A percentile compares a stretch with the other conserved stretches of the same genome.
Conservation (phyloP, 805 yeast genomes). For the Candida insectorum region DNA sequence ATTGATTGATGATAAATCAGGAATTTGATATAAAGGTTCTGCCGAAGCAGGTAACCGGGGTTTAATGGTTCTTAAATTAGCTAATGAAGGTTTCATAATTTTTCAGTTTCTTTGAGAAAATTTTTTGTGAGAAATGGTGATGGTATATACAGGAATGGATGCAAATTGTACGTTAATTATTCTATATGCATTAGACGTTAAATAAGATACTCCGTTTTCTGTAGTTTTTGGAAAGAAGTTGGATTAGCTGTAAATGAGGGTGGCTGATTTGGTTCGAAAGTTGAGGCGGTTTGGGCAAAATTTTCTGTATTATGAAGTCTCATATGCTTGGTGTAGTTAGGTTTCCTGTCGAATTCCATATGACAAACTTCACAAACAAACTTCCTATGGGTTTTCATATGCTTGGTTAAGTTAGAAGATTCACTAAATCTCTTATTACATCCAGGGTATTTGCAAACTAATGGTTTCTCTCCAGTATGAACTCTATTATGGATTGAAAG, state of each 20-base stretch:
- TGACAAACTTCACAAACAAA: slow-evolving; percentile 6
- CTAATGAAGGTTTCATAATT: slow-evolving; percentile 23
- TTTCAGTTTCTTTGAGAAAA: slow-evolving; percentile 2
- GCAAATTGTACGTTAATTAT: too few species aligned
- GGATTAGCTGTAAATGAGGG: too few species aligned
- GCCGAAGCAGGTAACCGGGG: slow-evolving; percentile 14
- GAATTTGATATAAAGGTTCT: slow-evolving; percentile 22
- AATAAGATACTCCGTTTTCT: too few species aligned
- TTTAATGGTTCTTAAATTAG: slow-evolving; percentile 19
- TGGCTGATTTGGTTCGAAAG: too few species aligned
- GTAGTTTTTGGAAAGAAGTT: too few species aligned
- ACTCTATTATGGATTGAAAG: slow-evolving; percentile 78
- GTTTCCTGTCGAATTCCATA: slow-evolving; percentile 3
- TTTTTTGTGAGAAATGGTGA: slow-evolving; percentile 2
- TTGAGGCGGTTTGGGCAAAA: too few species aligned
- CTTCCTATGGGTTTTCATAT: slow-evolving; percentile 68
- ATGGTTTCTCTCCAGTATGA: slow-evolving; percentile 90
- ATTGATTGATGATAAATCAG: slow-evolving; percentile 23
- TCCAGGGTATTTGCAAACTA: slow-evolving; percentile 72
- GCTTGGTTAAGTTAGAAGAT: slow-evolving; percentile 84
- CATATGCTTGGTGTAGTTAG: slow-evolving; percentile 6
- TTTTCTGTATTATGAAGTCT: slow-evolving; percentile 4
- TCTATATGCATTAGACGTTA: too few species aligned
- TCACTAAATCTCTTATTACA: slow-evolving; percentile 87
- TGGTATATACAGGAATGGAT: slow-evolving; percentile 1